Conservation (phyloP, 441 rosid genomes). For the Erysimum cheiri region DNA sequence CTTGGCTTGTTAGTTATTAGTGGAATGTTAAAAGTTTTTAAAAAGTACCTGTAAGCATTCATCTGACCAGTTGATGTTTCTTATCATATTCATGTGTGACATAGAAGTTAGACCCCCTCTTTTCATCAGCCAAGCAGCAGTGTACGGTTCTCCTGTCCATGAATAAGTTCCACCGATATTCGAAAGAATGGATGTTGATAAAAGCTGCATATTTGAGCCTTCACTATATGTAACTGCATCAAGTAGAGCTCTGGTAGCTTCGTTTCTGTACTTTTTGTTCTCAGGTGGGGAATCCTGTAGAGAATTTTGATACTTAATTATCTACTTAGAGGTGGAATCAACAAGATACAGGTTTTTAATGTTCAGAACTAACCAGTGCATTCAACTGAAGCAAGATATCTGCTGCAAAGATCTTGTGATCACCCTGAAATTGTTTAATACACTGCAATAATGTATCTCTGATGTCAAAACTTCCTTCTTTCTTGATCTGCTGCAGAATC, state of each 20-base stretch:
- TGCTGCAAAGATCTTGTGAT: slow-evolving; percentile 74
- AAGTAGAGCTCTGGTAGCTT: slow-evolving; percentile 63
- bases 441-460: slow-evolving; percentile 54
- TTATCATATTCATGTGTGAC: slow-evolving; percentile 74
- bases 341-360: not conserved
- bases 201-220: slow-evolving; percentile 52
- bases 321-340: not conserved
- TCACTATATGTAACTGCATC: slow-evolving; percentile 57
- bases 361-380: slow-evolving; percentile 54
- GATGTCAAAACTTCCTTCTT: slow-evolving; percentile 62
- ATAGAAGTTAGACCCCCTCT: slow-evolving; percentile 76
- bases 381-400: slow-evolving; percentile 79
- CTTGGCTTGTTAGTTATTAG: not conserved
- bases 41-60: slow-evolving; percentile 66
- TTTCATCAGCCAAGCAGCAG: slow-evolving; percentile 84
- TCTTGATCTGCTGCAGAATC: slow-evolving; percentile 64
- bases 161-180: slow-evolving; percentile 91
- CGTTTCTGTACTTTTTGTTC: slow-evolving; percentile 54
- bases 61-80: slow-evolving; percentile 80
- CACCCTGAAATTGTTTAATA: slow-evolving; percentile 55
- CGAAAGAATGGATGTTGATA: slow-evolving; percentile 71
- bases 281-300: slow-evolving; percentile 67
- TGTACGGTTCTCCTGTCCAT: slow-evolving; percentile 90
- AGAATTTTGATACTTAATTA: not conserved
- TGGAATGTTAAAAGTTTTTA: not conserved